phyloP scores from a whole-genome alignment of 257 asterid genomes.

The Solanum raphanifolium region DNA sequence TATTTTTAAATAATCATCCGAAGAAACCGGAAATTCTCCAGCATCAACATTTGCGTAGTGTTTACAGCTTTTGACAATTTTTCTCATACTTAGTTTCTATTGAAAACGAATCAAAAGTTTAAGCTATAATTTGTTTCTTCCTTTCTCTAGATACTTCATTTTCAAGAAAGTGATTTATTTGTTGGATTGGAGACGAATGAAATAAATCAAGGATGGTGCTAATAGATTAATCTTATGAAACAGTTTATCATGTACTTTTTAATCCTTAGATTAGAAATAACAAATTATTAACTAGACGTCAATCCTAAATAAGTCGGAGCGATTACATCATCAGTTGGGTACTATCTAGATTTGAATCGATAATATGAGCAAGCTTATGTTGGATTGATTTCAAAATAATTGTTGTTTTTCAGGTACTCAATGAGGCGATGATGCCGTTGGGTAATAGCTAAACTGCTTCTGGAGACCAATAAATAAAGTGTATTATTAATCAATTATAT shows the following conservation, averaged over 20 bases:
- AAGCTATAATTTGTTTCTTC: not conserved
- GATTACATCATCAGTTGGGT: not conserved
- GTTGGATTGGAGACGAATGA: not conserved
- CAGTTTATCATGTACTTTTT: not conserved
- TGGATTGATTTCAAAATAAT: not conserved
- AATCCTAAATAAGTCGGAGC: not conserved
- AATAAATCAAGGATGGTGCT: not conserved
- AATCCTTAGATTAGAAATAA: not conserved
- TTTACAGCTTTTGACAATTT: not conserved
- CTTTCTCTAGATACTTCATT: not conserved
- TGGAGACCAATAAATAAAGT: not conserved
- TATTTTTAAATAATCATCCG: not conserved
- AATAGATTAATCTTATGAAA: not conserved
- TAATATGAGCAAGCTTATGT: not conserved
- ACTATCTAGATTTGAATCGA: not conserved
- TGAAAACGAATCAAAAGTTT: not conserved
- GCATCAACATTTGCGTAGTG: not conserved
- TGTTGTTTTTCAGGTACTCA: slow-evolving; percentile 5
- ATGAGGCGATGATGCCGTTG: not conserved
- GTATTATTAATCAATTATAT: not conserved
- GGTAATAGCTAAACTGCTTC: not conserved
- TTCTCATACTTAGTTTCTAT: not conserved
- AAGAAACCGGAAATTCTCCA: not conserved
- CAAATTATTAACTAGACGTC: not conserved
- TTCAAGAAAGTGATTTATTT: not conserved